Conservation (phyloP, 257 asterid species). For the Vinca minor region DNA sequence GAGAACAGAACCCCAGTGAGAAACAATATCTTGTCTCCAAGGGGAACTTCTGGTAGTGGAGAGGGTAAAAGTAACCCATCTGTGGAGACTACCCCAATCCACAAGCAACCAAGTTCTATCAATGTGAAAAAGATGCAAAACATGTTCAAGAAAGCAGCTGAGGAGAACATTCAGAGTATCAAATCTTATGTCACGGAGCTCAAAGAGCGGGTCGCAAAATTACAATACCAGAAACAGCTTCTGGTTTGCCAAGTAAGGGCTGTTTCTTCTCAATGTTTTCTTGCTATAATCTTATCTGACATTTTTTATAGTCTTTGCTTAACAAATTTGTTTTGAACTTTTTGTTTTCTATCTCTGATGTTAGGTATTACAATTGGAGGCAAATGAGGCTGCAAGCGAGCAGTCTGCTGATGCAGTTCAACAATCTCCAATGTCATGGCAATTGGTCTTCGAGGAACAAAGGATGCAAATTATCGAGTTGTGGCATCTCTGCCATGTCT, state of each 20-base stretch:
- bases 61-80: constrained; percentile 32
- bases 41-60: constrained; percentile 27
- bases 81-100: constrained; percentile 34
- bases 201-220: constrained; percentile 90
- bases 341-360: neutral
- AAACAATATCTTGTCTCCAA: constrained; percentile 20
- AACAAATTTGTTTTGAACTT: neutral
- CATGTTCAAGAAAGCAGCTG: constrained; percentile 88
- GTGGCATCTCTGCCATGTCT: constrained; percentile 95
- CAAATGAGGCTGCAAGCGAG: constrained; percentile 52
- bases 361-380: constrained; percentile 85
- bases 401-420: constrained; percentile 44
- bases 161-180: constrained; percentile 79
- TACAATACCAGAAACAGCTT: constrained; percentile 94
- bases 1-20: constrained; percentile 72
- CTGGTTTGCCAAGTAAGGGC: constrained; percentile 80
- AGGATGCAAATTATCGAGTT: constrained; percentile 78
- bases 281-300: neutral
- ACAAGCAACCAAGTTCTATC: constrained; percentile 57
- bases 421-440: constrained; percentile 57
- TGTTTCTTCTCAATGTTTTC: constrained; percentile 4
- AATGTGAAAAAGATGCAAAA: constrained; percentile 77
- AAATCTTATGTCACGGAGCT: constrained; percentile 82
- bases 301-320: neutral
- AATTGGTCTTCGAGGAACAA: constrained; percentile 62